Base-by-base conservation (phyloP, 2,329 filamentous ascomycete species). In the Cladosporium sp. region DNA sequence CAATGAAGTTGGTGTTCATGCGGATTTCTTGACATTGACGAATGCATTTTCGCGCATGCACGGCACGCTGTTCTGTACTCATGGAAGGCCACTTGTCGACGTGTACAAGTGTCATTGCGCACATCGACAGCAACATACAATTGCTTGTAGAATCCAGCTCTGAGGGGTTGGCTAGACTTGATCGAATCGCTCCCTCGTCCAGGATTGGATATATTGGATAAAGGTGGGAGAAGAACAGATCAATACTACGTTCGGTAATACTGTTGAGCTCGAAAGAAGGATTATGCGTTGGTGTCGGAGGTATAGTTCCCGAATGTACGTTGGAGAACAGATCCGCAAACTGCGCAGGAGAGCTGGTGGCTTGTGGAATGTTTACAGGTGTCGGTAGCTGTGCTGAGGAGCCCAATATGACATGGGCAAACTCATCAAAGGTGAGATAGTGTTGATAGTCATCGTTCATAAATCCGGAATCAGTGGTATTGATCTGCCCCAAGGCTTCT, bases 391-490 rank as follows among this genome's bases (percentile, higher is more conserved):
- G 59, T n/a, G 43, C 28, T 23, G 59, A 53, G 21, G 54, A 65
- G 13, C 32, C 54, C 30, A 68, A 58, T 4, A 69, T 57, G 34
- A 58, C 67, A 30, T 67, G 58, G n/a, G 66, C 64, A 30, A 69
- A 68, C 18, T 68, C 67, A 26, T 67, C 64, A 39, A 68, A 69
- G 1, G 68, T 68, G 18, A 68, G 65, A 26, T 67, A 69, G 30
- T 59, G n/a, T n/a, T n/a, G n/a, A n/a, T n/a, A 36, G 25, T 58
- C 63, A 28, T 58, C 59, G 18, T 67, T 56, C 23, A 54, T 23
- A 2, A 53, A 10, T 2, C n/a, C 30, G 25, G 18, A 23, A 14
- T 57, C 28, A 18, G 49, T 18, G 10, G 51, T 8, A n/a, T 16
- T 39, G 13, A 30, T 32, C 6, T 32, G 48, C 18, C 26, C n/a